Conservation (phyloP, 2,329 filamentous ascomycete species). For the Xylaria sp. region DNA sequence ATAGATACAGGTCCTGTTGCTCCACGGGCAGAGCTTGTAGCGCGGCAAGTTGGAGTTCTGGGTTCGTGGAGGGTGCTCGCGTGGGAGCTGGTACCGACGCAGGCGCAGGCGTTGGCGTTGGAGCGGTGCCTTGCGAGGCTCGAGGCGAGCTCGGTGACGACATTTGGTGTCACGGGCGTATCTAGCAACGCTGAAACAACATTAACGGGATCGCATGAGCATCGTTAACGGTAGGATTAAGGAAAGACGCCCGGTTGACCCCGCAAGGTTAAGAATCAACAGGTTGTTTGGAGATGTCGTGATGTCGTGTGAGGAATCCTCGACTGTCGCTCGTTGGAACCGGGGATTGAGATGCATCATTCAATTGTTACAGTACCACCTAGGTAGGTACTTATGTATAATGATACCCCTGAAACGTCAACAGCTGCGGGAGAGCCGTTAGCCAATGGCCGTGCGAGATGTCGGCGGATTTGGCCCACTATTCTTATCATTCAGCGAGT, state of each 20-base stretch:
- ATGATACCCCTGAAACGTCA: slow-evolving; percentile 27
- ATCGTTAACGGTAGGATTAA: slow-evolving; percentile 4
- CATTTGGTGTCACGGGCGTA: slow-evolving; percentile 39
- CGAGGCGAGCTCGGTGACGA: slow-evolving; percentile 48
- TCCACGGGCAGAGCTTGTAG: slow-evolving; percentile 89
- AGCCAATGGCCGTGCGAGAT: slow-evolving; percentile 18
- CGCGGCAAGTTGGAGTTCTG: slow-evolving; percentile 89
- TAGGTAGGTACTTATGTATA: too few relatives aligned
- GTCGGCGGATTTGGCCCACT: background rate
- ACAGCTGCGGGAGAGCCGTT: slow-evolving; percentile 18
- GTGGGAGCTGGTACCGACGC: slow-evolving; percentile 43
- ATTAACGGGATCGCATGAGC: slow-evolving; percentile 24
- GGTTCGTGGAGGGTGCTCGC: slow-evolving; percentile 58
- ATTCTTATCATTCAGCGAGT: background rate
- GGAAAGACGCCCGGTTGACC: background rate
- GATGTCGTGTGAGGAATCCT: slow-evolving; percentile 17
- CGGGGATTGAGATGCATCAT: slow-evolving; percentile 10
- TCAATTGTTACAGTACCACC: too few relatives aligned
- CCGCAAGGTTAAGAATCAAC: background rate
- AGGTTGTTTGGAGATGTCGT: slow-evolving; percentile 7
- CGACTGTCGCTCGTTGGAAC: slow-evolving; percentile 12
- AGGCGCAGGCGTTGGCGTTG: slow-evolving; percentile 44
- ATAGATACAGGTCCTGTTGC: slow-evolving; percentile 93
- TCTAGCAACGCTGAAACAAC: slow-evolving; percentile 12
- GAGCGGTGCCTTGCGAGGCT: slow-evolving; percentile 48